Conservation (phyloP, 2,329 filamentous ascomycete genomes). For the Penicillium sp. region DNA sequence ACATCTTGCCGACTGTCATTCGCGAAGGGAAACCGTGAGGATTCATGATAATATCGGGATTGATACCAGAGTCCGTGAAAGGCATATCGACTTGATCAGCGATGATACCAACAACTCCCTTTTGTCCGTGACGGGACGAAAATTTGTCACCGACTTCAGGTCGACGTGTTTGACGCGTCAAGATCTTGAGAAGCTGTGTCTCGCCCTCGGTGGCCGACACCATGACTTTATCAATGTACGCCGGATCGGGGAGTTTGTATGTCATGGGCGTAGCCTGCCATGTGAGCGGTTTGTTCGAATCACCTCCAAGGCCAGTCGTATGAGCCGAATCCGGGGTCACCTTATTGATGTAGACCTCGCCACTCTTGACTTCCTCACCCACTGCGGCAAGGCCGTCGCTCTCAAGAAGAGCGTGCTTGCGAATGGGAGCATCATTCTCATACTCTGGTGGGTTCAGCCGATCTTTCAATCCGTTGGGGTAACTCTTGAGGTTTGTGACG, state of each 20-base stretch:
- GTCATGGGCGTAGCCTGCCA: conserved; percentile 46
- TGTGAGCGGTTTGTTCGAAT: conserved; percentile 47
- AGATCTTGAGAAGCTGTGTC: conserved; percentile 81
- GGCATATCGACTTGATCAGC: conserved; percentile 96
- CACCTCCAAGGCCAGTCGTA: conserved; percentile 59
- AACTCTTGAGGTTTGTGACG: conserved; percentile 76
- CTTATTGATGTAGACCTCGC: conserved; percentile 88
- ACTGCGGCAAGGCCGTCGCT: conserved; percentile 84
- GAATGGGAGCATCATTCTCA: conserved; percentile 55
- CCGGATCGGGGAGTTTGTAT: conserved; percentile 77
- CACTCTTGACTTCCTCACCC: conserved; percentile 68
- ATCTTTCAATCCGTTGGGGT: conserved; percentile 69
- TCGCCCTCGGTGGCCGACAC: conserved; percentile 84
- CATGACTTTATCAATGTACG: conserved; percentile 95
- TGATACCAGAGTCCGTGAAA: conserved; percentile 82
- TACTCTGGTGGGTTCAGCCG: conserved; percentile 57
- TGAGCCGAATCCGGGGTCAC: conserved; percentile 73
- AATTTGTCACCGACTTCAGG: conserved; percentile 98
- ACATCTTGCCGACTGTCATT: conserved; percentile 98
- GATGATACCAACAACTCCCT: conserved; percentile 95
- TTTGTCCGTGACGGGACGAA: conserved; percentile 95
- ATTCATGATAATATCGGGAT: conserved; percentile 99
- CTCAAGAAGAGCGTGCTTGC: conserved; percentile 69
- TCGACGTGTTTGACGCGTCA: conserved; percentile 89
- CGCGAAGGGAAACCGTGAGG: conserved; percentile 98